Evolutionary conservation across 2,329 filamentous ascomycete genomes (phyloP), one percentile per base, ranked within the genome.

Genomic region (Leptographium wingfieldii): DNA sequence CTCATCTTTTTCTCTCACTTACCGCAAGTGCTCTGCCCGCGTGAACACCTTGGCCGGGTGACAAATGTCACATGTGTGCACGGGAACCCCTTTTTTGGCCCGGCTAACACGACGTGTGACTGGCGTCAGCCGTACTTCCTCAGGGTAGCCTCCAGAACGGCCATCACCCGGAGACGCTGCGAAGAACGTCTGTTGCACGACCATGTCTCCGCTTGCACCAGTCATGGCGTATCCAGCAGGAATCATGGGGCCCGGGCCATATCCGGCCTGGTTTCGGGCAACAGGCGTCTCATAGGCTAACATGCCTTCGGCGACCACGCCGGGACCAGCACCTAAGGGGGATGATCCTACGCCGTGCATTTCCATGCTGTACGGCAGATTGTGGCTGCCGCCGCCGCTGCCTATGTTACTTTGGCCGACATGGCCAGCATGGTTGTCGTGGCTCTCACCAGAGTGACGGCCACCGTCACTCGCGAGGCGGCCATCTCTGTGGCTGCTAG

Each of bases 21-120:
- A 57, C 56, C 56, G 56, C 16, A 57, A 46, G n/a, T 57, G 56
- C n/a, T 57, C 56, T 7, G 56, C 56, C 22, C 56, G 29, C 5
- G 56, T 57, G 29, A 57, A 57, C 19, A 51, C 46, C 31, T 57
- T 57, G 29, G 56, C 46, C 11, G 56, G 56, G 11, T 2, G 38
- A 40, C 56, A 57, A 5, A 27, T 31, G 27, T 57, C 56, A 12
- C 56, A 57, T 2, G 46, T 51, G 29, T 57, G 56, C 46, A 57
- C 56, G n/a, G 56, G 56, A 14, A 51, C 43, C 7, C 56, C 56
- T 40, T 57, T 57, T 5, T 51, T 49, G 12, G 56, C 56, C 16
- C 56, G 56, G 22, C 56, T 57, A n/a, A 57, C 46, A 6, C 56
- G 56, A 11, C 56, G 56, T 6, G 56, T 57, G 14, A 57, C 56